These are phyloP conservation scores for Lentinus tigrinus DNA, from an alignment of 768 basidiomycete genomes.

Conservation along the genomic window DNA sequence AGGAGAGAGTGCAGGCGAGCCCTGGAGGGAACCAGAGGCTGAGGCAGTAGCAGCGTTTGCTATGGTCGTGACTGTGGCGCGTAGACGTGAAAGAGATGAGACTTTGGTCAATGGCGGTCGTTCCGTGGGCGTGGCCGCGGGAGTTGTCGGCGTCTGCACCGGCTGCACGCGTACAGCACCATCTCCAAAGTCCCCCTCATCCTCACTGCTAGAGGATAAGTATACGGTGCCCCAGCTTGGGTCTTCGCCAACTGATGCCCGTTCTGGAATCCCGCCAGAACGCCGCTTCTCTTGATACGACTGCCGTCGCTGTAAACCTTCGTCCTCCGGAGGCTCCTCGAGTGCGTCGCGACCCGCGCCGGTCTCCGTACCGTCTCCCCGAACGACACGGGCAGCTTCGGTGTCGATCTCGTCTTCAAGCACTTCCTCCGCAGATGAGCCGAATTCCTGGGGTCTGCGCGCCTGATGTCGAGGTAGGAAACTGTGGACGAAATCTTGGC, in stretches of 20 bases:
- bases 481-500: conserved; percentile 64
- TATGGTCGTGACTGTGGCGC: conserved; percentile 22
- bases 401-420: conserved; percentile 73
- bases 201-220: conserved; percentile 25
- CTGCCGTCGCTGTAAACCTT: conserved; percentile 8
- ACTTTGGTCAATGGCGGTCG: background rate
- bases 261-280: conserved; percentile 1
- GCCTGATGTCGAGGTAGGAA: conserved; percentile 54
- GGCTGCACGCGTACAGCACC: background rate
- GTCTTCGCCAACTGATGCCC: conserved; percentile 26
- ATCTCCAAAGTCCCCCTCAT: conserved; percentile 21
- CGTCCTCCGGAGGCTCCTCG: conserved; percentile 7
- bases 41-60: conserved; percentile 18
- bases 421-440: conserved; percentile 51
- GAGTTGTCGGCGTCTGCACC: background rate
- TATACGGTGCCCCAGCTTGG: conserved; percentile 53
- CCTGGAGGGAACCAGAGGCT: conserved; percentile 10
- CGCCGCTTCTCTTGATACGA: conserved; percentile 22
- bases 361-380: conserved; percentile 69
- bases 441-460: conserved; percentile 51
- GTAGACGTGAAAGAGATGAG: conserved; percentile 16
- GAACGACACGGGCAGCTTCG: conserved; percentile 63
- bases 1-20: background rate
- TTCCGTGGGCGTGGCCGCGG: background rate
- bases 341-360: conserved; percentile 19